These are phyloP conservation scores for Penicillium malachiteum DNA, from an alignment of 495 filamentous ascomycete species.

Conservation along the genomic window DNA sequence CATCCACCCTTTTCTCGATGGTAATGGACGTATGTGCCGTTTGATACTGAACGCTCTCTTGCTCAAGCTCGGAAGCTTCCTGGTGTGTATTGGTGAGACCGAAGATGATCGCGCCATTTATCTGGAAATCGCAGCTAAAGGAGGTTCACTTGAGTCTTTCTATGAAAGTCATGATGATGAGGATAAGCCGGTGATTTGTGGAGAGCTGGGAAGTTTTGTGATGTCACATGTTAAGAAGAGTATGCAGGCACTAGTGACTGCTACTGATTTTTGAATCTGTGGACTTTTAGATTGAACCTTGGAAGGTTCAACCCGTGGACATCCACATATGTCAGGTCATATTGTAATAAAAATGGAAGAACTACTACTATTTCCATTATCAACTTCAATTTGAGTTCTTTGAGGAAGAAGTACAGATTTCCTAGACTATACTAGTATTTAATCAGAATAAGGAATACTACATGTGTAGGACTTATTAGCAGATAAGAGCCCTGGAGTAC, in stretches of 20 bases:
- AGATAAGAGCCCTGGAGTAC: too few relatives aligned
- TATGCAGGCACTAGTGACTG: neutral
- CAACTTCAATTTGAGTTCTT: too few relatives aligned
- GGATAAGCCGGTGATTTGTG: constrained; percentile 6
- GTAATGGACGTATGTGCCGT: constrained; percentile 38
- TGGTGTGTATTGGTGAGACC: constrained; percentile 28
- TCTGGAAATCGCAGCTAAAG: neutral
- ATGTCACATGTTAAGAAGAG: constrained; percentile 1
- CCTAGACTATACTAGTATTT: too few relatives aligned
- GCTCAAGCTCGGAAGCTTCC: constrained; percentile 23
- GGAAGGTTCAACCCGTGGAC: too few relatives aligned
- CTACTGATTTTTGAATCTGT: too few relatives aligned
- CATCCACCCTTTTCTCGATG: constrained; percentile 40
- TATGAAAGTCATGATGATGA: constrained; percentile 12
- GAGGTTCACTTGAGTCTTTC: constrained; percentile 1
- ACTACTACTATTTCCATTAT: too few relatives aligned
- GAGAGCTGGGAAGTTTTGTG: constrained; percentile 11
- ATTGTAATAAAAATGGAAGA: too few relatives aligned
- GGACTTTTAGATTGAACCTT: too few relatives aligned
- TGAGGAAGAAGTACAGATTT: too few relatives aligned
- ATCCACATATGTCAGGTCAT: too few relatives aligned
- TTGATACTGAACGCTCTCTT: constrained; percentile 35
- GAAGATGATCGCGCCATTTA: constrained; percentile 11
- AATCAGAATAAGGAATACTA: too few relatives aligned
- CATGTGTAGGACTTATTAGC: too few relatives aligned